A percentile compares a stretch with the other conserved stretches of the same genome.
These are phyloP conservation scores for Alternaria brassicae DNA, from an alignment of 2,329 filamentous ascomycete species.

Conservation along the genomic window DNA sequence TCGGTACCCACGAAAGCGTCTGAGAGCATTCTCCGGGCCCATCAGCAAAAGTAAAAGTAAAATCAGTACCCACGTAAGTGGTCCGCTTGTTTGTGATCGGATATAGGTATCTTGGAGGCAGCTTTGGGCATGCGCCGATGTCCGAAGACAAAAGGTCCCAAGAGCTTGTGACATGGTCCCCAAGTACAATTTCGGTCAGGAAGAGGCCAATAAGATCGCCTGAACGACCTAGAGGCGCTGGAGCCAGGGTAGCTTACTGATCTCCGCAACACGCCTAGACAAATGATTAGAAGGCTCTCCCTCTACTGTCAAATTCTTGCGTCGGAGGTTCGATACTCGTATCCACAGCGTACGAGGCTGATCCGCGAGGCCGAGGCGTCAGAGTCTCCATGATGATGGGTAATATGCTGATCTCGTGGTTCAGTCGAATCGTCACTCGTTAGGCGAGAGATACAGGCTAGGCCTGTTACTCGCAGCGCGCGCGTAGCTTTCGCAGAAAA, in stretches of 20 bases:
- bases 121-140: too few species aligned
- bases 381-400: neutral
- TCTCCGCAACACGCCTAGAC: neutral
- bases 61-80: neutral
- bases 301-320: too few species aligned
- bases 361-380: neutral
- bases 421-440: neutral
- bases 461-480: neutral
- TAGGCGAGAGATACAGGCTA: neutral
- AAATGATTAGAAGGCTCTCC: neutral
- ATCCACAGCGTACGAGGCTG: neutral
- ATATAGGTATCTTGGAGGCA: neutral
- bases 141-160: neutral
- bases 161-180: neutral
- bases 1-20: neutral
- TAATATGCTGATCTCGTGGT: neutral
- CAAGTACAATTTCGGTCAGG: neutral
- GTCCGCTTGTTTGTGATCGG: neutral
- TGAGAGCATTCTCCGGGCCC: neutral
- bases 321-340: too few species aligned
- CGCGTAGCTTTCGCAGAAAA: fast-evolving
- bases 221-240: neutral
- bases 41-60: neutral
- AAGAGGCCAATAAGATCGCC: neutral
- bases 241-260: neutral